Evolutionary conservation across 192 early-diverging fungal species (phyloP).

Genomic region (Diversispora epigaea): DNA sequence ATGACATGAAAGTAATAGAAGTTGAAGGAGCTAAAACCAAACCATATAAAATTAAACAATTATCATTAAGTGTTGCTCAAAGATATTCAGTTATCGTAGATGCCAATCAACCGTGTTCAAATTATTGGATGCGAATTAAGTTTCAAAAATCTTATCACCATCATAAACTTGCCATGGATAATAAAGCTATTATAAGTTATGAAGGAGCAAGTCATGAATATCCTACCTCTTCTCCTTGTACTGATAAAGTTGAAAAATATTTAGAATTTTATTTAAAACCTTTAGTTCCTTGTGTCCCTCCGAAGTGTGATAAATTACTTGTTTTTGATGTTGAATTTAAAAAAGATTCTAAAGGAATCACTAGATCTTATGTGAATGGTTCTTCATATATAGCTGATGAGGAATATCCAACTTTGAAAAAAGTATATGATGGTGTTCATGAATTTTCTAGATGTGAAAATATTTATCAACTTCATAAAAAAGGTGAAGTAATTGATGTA

Average conservation of each 20-base stretch:
- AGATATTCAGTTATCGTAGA: constrained; percentile 47
- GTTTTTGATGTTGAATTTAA: constrained; percentile 22
- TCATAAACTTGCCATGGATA: constrained; percentile 31
- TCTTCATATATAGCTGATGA: constrained; percentile 6
- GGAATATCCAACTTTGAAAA: constrained; percentile 11
- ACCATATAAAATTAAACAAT: constrained; percentile 27
- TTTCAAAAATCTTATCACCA: constrained; percentile 31
- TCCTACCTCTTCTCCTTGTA: constrained; percentile 9
- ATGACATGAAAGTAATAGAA: constrained; percentile 40
- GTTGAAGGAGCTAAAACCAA: constrained; percentile 41
- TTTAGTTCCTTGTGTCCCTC: constrained; percentile 35
- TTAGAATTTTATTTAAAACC: constrained; percentile 28
- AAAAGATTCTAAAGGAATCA: neutral
- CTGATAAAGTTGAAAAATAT: constrained; percentile 7
- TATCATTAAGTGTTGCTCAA: constrained; percentile 43
- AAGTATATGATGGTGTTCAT: constrained; percentile 27
- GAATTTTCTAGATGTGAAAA: constrained; percentile 31
- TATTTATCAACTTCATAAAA: constrained; percentile 33
- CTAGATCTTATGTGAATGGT: constrained; percentile 12
- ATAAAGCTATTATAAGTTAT: constrained; percentile 40
- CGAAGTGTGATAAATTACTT: neutral
- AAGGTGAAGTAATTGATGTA: constrained; percentile 39
- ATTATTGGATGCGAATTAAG: constrained; percentile 38
- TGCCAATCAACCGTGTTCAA: constrained; percentile 40
- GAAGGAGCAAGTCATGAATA: constrained; percentile 33